These are phyloP conservation scores for Sonneratia caseolaris DNA, from an alignment of 345 rosid species.

Conservation along the genomic window DNA sequence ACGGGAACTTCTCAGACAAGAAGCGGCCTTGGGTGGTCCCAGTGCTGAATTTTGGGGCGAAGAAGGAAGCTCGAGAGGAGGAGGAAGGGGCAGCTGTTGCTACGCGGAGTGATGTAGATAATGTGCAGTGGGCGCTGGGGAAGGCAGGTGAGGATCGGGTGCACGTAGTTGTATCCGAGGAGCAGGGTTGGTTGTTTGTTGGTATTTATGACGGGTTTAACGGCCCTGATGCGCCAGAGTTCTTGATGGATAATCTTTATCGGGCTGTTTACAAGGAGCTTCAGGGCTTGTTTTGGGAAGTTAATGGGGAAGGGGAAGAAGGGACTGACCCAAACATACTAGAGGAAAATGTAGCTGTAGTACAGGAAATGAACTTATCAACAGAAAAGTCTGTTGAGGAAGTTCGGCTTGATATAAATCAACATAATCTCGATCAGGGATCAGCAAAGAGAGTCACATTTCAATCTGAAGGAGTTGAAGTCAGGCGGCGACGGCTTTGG, in stretches of 20 bases:
- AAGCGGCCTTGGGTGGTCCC: slow-evolving; percentile 97
- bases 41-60: slow-evolving; percentile 60
- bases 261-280: slow-evolving; percentile 81
- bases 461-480: slow-evolving; percentile 45
- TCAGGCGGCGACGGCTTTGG: slow-evolving; percentile 49
- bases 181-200: slow-evolving; percentile 94
- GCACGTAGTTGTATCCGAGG: slow-evolving; percentile 90
- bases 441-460: slow-evolving; percentile 40
- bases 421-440: slow-evolving; percentile 22
- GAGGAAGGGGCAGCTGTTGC: slow-evolving; percentile 17
- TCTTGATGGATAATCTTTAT: slow-evolving; percentile 94
- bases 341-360: slow-evolving; percentile 16
- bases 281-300: slow-evolving; percentile 87
- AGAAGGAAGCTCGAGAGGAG: slow-evolving; percentile 29
- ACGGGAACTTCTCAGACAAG: slow-evolving; percentile 60
- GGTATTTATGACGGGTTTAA: slow-evolving; percentile 98
- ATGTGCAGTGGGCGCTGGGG: slow-evolving; percentile 93
- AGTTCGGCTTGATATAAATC: slow-evolving; percentile 13
- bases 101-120: slow-evolving; percentile 26
- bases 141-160: slow-evolving; percentile 98
- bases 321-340: slow-evolving; percentile 10
- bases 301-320: slow-evolving; percentile 32
- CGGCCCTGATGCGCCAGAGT: slow-evolving; percentile 96
- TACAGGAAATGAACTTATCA: slow-evolving; percentile 15
- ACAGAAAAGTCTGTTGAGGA: slow-evolving; percentile 9